Evolutionary conservation across 2,329 filamentous ascomycete genomes (phyloP).

Genomic region (Ambrosiella beaveri): DNA sequence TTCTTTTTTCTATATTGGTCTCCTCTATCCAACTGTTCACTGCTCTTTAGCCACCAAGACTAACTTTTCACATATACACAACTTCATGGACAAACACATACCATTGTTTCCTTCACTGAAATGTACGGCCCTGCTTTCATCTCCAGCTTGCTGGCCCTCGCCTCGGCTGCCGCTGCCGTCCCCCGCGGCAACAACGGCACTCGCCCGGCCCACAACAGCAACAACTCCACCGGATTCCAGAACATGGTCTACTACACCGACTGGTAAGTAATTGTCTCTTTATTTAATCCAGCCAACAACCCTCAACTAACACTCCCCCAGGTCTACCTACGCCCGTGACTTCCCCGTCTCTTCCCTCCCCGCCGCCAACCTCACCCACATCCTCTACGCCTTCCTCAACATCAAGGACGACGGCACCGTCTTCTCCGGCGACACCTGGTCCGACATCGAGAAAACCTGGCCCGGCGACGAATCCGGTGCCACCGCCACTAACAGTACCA

Average conservation of each 20-base stretch:
- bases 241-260: constrained; percentile 13
- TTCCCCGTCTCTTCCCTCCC: constrained; percentile 57
- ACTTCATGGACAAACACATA: neutral
- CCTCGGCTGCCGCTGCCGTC: neutral
- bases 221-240: neutral
- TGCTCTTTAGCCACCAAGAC: neutral
- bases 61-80: neutral
- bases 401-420: constrained; percentile 54
- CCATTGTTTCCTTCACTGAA: neutral
- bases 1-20: neutral
- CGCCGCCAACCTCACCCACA: constrained; percentile 52
- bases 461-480: constrained; percentile 18
- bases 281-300: constrained; percentile 3
- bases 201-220: neutral
- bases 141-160: constrained; percentile 6
- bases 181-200: neutral
- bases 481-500: constrained; percentile 36
- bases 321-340: constrained; percentile 59
- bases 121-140: constrained; percentile 6
- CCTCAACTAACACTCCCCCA: constrained; percentile 15
- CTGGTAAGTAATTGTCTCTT: constrained; percentile 6
- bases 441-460: constrained; percentile 60
- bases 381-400: constrained; percentile 72
- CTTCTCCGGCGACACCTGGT: constrained; percentile 49
- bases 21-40: neutral